These are phyloP conservation scores for Penicillium psychrosexuale DNA, from an alignment of 2,329 filamentous ascomycete species.

Conservation along the genomic window DNA sequence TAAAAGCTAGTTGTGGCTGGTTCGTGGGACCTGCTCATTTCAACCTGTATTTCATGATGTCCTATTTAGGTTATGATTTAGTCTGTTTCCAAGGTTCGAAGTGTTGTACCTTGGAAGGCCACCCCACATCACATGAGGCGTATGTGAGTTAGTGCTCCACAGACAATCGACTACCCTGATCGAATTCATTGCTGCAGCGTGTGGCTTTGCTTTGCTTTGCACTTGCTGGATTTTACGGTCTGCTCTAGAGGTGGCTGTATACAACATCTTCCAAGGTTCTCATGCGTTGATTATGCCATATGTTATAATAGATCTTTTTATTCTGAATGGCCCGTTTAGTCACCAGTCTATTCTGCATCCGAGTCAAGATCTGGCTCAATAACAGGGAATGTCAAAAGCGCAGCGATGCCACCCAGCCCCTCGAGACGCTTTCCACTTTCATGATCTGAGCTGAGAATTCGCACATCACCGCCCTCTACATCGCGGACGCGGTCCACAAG, in stretches of 20 bases:
- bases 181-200: no score
- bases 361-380: constrained; percentile 73
- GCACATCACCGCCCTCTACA: constrained; percentile 76
- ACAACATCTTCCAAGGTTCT: no score
- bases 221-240: no score
- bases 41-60: not conserved
- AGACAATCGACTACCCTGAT: no score
- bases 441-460: constrained; percentile 88
- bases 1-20: not conserved
- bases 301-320: not conserved
- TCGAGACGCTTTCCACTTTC: constrained; percentile 87
- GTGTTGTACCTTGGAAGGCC: not conserved
- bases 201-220: no score
- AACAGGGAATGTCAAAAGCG: constrained; percentile 85
- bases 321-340: not conserved
- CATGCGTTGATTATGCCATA: not conserved
- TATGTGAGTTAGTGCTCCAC: no score
- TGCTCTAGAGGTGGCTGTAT: no score
- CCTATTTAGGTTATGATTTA: not conserved
- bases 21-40: not conserved
- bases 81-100: not conserved
- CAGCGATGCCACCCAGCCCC: constrained; percentile 80
- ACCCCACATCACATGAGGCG: not conserved
- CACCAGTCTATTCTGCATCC: constrained; percentile 39
- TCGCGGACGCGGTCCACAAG: constrained; percentile 85